These are phyloP conservation scores for Gossypium gossypioides DNA, from an alignment of 441 rosid species.

Conservation along the genomic window DNA sequence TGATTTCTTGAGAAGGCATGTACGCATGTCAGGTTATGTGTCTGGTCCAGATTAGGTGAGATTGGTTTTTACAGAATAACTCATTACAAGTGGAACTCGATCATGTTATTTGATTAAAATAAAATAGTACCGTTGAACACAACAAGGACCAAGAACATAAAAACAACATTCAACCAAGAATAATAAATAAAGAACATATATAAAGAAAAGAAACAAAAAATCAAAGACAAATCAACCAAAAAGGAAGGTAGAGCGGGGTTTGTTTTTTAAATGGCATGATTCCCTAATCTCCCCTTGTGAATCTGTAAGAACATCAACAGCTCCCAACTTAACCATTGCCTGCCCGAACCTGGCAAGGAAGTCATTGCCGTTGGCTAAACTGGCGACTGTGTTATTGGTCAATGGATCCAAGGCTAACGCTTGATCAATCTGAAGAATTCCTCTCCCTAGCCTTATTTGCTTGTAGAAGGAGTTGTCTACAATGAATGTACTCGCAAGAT, in stretches of 20 bases:
- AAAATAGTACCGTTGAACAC: not conserved
- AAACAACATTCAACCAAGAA: not conserved
- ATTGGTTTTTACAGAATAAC: not conserved
- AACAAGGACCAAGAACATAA: not conserved
- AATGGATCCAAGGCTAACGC: not conserved
- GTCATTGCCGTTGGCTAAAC: conserved; percentile 7
- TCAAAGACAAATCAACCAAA: not conserved
- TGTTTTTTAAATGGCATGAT: not conserved
- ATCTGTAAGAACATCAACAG: conserved; percentile 16
- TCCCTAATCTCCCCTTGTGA: not conserved
- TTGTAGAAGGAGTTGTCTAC: conserved; percentile 47
- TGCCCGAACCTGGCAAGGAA: conserved; percentile 33
- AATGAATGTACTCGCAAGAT: conserved; percentile 19
- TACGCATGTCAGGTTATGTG: too few relatives aligned
- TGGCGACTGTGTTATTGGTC: conserved; percentile 14
- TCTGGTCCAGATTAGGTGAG: not conserved
- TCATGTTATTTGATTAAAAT: not conserved
- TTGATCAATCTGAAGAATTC: conserved; percentile 27
- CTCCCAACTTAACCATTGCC: conserved; percentile 56
- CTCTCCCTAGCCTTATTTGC: conserved; percentile 26
- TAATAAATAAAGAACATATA: not conserved
- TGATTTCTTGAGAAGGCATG: too few relatives aligned
- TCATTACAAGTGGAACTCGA: not conserved
- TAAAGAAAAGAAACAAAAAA: not conserved
- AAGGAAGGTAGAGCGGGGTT: not conserved